Percentiles rank a stretch among this genome's conserved stretches.
Evolutionary conservation across 2,329 filamentous ascomycete species (phyloP).

Genomic region (Colletotrichum gloeosporioides): DNA sequence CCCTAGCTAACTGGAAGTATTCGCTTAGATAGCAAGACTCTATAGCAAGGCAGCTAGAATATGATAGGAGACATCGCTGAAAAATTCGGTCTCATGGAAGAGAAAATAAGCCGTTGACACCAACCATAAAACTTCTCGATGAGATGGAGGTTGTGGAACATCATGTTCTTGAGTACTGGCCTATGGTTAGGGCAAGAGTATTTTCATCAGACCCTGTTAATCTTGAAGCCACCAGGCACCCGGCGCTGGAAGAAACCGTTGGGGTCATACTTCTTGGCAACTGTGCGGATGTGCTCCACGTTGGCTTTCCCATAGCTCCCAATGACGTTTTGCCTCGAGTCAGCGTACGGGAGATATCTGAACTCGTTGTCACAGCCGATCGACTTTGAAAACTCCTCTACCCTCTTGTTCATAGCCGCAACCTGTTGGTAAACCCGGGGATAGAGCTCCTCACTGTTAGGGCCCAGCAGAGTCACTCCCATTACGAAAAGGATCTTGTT

Average conservation of each 20-base stretch:
- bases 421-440: neutral
- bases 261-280: neutral
- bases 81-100: neutral
- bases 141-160: neutral
- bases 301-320: neutral
- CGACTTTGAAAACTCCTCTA: neutral
- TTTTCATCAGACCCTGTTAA: neutral
- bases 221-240: neutral
- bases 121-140: neutral
- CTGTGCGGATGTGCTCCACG: neutral
- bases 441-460: neutral
- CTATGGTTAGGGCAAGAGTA: neutral
- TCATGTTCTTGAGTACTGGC: neutral
- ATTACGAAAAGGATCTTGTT: neutral
- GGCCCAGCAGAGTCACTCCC: neutral
- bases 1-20: too few species aligned
- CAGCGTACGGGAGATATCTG: neutral
- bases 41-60: too few species aligned
- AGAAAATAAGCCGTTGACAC: neutral
- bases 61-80: too few species aligned
- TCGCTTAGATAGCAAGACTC: too few species aligned
- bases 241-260: neutral
- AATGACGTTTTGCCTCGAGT: neutral
- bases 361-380: neutral
- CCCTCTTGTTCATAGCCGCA: neutral